Evolutionary conservation across 2,329 filamentous ascomycete species (phyloP), one percentile per base, ranked within the genome.

Genomic region (Ophiostoma quercus): DNA sequence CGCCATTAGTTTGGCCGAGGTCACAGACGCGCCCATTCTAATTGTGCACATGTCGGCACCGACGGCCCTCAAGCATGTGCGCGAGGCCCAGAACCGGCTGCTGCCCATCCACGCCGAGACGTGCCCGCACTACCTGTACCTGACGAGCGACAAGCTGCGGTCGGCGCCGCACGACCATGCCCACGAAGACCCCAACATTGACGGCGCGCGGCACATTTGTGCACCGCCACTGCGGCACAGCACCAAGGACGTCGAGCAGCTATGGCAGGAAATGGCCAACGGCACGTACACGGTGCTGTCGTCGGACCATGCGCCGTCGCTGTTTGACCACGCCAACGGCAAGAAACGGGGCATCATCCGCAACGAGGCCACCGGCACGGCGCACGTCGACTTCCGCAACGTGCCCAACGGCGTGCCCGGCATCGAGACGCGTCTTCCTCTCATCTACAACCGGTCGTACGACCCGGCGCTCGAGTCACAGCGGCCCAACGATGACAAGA

Each of bases 351-450:
- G 74, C 57, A 71, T 76, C 8, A n/a, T 65, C 29, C 62, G 62
- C 34, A 14, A 65, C n/a, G 62, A 34, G 80, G 72, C 76, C 67
- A 67, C 72, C 25, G 41, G 66, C 14, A 73, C 71, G 22, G 71
- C 72, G 57, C 71, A 78, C 7, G 77, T 77, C 41, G 79, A 80
- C 66, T 88, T 88, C 76, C 81, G 82, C 66, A 82, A 85, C 69
- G 85, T 88, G 60, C 85, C 86, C 7, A 88, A 88, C 73, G 86
- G 85, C 6, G 78, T 83, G 67, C 84, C 85, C 0, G 86, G 85
- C 0, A 79, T 88, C 29, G 86, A 88, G 77, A 88, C 86, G 2
- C 77, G 85, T 1, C 76, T 88, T n/a, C 77, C 84, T 0, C 76
- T 87, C 2, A 78, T 80, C 0, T 77, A 86, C 41, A 22, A 69